These are phyloP conservation scores for Fraxinus albicans DNA, from an alignment of 305 asterid species.

Conservation along the genomic window DNA sequence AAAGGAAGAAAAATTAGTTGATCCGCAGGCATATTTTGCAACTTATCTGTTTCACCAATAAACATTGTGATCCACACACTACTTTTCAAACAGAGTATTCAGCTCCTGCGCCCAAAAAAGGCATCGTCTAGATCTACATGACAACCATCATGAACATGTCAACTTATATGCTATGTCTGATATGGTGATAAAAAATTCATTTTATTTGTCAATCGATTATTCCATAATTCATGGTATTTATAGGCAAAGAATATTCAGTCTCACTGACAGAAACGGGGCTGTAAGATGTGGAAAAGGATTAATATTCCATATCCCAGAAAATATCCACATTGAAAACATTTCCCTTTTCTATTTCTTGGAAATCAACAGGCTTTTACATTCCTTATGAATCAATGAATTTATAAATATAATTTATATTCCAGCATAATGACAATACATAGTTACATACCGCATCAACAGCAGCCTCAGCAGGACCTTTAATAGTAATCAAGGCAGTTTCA, in stretches of 20 bases:
- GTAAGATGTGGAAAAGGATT: background rate
- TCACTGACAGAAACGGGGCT: background rate
- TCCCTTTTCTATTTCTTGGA: background rate
- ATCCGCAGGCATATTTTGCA: constrained; percentile 11
- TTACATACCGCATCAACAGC: constrained; percentile 73
- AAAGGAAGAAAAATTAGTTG: constrained; percentile 17
- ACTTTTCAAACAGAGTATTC: background rate
- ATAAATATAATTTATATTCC: constrained; percentile 9
- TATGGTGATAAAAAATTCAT: background rate
- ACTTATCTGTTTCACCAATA: background rate
- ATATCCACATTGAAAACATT: background rate
- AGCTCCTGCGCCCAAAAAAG: background rate
- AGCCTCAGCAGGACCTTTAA: constrained; percentile 82
- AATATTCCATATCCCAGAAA: background rate
- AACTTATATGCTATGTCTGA: background rate
- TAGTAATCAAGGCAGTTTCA: constrained; percentile 61
- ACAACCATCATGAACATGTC: background rate
- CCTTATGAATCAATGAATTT: background rate
- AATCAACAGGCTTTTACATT: background rate
- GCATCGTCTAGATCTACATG: background rate
- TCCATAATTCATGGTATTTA: background rate
- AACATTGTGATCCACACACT: background rate
- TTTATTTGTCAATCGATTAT: background rate
- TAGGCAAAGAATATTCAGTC: background rate
- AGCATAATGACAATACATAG: background rate